These are phyloP conservation scores for Epithemia pelagica DNA, from an alignment of 108 stramenopile genomes.

Conservation along the genomic window DNA sequence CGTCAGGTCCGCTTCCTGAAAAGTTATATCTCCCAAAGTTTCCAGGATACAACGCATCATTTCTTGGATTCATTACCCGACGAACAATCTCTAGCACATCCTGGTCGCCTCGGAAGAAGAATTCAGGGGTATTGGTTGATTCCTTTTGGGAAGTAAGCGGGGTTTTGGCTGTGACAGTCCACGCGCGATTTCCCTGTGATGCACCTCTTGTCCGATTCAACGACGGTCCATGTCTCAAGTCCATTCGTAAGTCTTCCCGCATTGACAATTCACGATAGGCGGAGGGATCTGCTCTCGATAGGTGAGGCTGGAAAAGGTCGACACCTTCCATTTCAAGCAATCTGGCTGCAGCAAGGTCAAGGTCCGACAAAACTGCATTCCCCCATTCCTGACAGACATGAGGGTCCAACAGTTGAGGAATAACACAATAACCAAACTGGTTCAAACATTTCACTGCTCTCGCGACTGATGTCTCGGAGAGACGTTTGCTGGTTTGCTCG, in stretches of 20 bases:
- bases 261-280: constrained; percentile 76
- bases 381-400: constrained; percentile 51
- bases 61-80: constrained; percentile 55
- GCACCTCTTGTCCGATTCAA: constrained; percentile 30
- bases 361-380: constrained; percentile 45
- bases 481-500: constrained; percentile 12
- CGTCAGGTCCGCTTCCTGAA: constrained; percentile 74
- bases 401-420: constrained; percentile 38
- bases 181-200: constrained; percentile 8
- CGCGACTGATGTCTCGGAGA: constrained; percentile 34
- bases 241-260: constrained; percentile 79
- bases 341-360: constrained; percentile 43
- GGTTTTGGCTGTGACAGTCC: constrained; percentile 20
- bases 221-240: constrained; percentile 59
- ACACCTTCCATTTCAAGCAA: constrained; percentile 38
- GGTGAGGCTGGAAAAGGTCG: constrained; percentile 53
- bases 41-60: constrained; percentile 31
- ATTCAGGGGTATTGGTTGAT: background rate
- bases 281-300: constrained; percentile 41
- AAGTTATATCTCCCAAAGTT: constrained; percentile 86
- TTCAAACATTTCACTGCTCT: constrained; percentile 35
- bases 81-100: constrained; percentile 53
- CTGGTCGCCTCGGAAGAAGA: constrained; percentile 54
- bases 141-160: background rate
- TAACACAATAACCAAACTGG: constrained; percentile 53